Conservation (phyloP, 345 rosid species). For the Pistacia vera region DNA sequence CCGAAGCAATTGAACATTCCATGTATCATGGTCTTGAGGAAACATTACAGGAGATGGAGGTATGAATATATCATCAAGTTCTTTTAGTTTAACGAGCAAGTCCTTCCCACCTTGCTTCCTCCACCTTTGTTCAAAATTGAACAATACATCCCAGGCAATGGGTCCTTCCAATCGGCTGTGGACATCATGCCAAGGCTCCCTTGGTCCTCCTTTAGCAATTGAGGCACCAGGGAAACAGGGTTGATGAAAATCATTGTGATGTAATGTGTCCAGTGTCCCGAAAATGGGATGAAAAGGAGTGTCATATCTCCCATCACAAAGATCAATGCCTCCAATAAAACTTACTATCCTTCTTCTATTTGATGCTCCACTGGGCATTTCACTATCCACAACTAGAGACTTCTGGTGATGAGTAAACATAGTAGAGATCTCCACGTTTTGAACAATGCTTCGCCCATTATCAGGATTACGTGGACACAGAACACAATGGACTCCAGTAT, state of each 20-base stretch:
- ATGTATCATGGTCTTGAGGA: constrained; percentile 34
- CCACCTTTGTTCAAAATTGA: constrained; percentile 59
- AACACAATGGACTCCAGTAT: constrained; percentile 47
- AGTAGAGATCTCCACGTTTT: constrained; percentile 44
- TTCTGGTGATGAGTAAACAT: constrained; percentile 68
- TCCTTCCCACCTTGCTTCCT: constrained; percentile 45
- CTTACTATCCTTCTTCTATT: constrained; percentile 44
- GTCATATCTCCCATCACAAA: constrained; percentile 61
- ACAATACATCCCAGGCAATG: constrained; percentile 47
- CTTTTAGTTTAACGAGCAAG: constrained; percentile 27
- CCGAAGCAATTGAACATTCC: constrained; percentile 52
- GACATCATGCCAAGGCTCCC: constrained; percentile 60
- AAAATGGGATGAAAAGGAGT: constrained; percentile 46
- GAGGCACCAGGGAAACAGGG: constrained; percentile 40
- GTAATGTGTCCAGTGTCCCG: constrained; percentile 35
- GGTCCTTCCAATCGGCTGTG: constrained; percentile 53
- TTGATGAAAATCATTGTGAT: constrained; percentile 45
- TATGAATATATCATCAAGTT: constrained; percentile 22
- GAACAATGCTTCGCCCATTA: constrained; percentile 34
- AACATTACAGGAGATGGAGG: constrained; percentile 28
- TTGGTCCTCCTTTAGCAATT: constrained; percentile 45
- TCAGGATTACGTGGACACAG: constrained; percentile 60
- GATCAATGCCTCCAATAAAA: constrained; percentile 65
- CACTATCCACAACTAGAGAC: constrained; percentile 46
- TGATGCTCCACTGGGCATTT: constrained; percentile 15